Evolutionary conservation across 148 eudicot species (phyloP).

Genomic region (Oxyria digyna): DNA sequence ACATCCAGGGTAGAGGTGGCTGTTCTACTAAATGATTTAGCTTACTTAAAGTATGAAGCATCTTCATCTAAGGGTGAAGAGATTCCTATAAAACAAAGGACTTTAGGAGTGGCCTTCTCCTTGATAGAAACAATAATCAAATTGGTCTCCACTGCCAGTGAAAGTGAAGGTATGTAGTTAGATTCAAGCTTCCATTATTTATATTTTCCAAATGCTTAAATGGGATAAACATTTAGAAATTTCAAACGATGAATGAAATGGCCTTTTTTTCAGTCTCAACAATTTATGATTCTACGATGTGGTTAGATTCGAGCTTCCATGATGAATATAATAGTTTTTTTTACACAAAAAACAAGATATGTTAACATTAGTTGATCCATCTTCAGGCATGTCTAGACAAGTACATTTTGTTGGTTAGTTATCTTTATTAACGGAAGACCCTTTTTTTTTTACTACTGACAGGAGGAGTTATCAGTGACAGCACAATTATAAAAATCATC

Average conservation of each 20-base stretch:
- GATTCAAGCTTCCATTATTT: too few species aligned
- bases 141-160: constrained; percentile 50
- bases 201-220: background rate
- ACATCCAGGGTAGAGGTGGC: constrained; percentile 85
- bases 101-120: constrained; percentile 60
- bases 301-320: background rate
- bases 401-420: background rate
- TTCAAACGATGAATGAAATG: background rate
- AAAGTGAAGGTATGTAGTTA: constrained; percentile 41
- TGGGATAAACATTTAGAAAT: background rate
- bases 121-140: constrained; percentile 77
- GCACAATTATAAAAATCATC: constrained; percentile 50
- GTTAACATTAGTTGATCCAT: background rate
- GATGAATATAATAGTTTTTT: background rate
- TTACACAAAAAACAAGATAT: background rate
- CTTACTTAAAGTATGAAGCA: constrained; percentile 70
- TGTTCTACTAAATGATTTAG: constrained; percentile 76
- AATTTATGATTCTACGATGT: background rate
- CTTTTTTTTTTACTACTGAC: constrained; percentile 13
- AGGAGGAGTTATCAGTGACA: constrained; percentile 44
- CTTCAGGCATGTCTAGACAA: background rate
- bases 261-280: background rate
- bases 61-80: constrained; percentile 37
- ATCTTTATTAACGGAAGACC: background rate
- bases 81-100: constrained; percentile 33